Evolutionary conservation across 129 eudicot genomes (phyloP).

Genomic region (Mikania micrantha): DNA sequence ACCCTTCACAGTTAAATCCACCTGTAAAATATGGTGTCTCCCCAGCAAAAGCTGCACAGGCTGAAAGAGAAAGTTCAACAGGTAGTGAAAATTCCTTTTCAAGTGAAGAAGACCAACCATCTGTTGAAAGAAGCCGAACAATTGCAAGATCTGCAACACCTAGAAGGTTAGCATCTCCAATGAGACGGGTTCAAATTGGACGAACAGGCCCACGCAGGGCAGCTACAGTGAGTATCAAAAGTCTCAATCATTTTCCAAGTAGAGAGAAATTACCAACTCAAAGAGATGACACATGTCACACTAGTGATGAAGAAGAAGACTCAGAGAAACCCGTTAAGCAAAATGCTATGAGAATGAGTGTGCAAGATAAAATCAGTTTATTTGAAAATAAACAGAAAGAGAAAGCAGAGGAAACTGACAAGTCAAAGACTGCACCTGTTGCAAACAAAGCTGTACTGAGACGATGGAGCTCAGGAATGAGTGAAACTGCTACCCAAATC

Average conservation of each 20-base stretch:
- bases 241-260: slow-evolving; percentile 53
- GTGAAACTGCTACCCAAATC: slow-evolving; percentile 44
- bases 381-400: slow-evolving; percentile 89
- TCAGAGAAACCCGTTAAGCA: slow-evolving; percentile 41
- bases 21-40: slow-evolving; percentile 78
- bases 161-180: slow-evolving; percentile 97
- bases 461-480: slow-evolving; percentile 92
- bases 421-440: slow-evolving; percentile 45
- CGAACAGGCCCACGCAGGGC: slow-evolving; percentile 86
- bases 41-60: slow-evolving; percentile 92
- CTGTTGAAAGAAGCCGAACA: slow-evolving; percentile 79
- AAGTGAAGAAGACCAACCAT: slow-evolving; percentile 81
- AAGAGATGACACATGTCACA: slow-evolving; percentile 41
- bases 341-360: slow-evolving; percentile 73
- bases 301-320: slow-evolving; percentile 57
- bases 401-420: slow-evolving; percentile 42
- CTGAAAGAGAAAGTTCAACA: slow-evolving; percentile 82
- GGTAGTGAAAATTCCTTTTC: slow-evolving; percentile 66
- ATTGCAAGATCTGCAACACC: slow-evolving; percentile 72
- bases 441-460: slow-evolving; percentile 76
- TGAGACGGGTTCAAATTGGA: slow-evolving; percentile 91
- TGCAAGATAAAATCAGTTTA: slow-evolving; percentile 87
- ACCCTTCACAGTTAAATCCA: slow-evolving; percentile 30
- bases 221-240: slow-evolving; percentile 67
- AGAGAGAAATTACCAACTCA: slow-evolving; percentile 56